These are phyloP conservation scores for Omphalotus olearius DNA, from an alignment of 1,284 basidiomycete species.

Conservation along the genomic window DNA sequence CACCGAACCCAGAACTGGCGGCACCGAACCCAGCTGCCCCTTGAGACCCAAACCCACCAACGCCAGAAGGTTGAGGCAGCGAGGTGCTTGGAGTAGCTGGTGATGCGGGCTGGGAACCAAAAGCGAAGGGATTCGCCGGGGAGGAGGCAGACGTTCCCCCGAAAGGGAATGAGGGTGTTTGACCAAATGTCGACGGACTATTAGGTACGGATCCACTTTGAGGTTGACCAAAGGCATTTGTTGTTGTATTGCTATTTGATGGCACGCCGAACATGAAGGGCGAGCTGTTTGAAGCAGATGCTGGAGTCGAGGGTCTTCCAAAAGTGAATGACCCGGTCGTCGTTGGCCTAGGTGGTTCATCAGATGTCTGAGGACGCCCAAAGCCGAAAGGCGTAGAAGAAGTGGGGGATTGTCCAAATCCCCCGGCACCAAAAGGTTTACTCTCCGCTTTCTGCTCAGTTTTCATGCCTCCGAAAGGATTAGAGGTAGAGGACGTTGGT, in stretches of 20 bases:
- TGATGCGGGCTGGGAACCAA: slow-evolving; percentile 46
- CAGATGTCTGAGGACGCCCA: slow-evolving; percentile 22
- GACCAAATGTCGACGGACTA: slow-evolving; percentile 50
- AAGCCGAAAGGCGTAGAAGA: slow-evolving; percentile 26
- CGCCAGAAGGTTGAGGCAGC: slow-evolving; percentile 27
- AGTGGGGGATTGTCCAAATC: not conserved
- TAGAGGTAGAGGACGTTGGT: not conserved
- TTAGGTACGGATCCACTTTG: slow-evolving; percentile 42
- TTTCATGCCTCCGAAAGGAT: slow-evolving; percentile 5
- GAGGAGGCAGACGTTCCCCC: slow-evolving; percentile 26
- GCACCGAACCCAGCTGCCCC: slow-evolving; percentile 3
- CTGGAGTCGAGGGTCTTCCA: slow-evolving; percentile 28
- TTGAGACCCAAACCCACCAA: slow-evolving; percentile 30
- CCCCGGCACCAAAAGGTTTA: slow-evolving; percentile 7
- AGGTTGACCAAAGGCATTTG: slow-evolving; percentile 41
- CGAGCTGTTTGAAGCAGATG: slow-evolving; percentile 22
- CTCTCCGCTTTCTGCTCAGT: slow-evolving; percentile 4
- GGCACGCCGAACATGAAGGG: slow-evolving; percentile 45
- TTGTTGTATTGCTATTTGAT: slow-evolving; percentile 21
- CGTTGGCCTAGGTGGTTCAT: slow-evolving; percentile 31
- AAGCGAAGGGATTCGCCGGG: slow-evolving; percentile 8
- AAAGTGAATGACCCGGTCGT: slow-evolving; percentile 43
- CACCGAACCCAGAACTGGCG: slow-evolving; percentile 28
- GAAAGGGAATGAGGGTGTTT: slow-evolving; percentile 42
- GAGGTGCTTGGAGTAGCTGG: slow-evolving; percentile 38